phyloP scores from a whole-genome alignment of 2,329 filamentous ascomycete genomes.

The Aureobasidium musti region DNA sequence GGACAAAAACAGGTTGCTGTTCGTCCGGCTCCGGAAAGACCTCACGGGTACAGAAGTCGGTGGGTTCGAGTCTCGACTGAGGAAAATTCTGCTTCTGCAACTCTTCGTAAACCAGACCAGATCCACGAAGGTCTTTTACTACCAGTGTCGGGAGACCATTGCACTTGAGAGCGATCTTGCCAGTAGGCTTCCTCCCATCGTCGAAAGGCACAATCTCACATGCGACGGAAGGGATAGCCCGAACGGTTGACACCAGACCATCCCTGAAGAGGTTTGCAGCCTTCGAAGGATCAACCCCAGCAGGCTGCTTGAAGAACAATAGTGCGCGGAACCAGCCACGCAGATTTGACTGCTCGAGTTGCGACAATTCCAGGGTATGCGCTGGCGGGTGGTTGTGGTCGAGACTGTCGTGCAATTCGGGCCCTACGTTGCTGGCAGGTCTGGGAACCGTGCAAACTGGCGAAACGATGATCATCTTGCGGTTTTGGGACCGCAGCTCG shows the following conservation, averaged over 20 bases:
- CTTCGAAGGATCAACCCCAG: background rate
- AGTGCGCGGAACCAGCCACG: background rate
- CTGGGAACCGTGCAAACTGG: background rate
- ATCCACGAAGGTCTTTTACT: background rate
- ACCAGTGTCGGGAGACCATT: background rate
- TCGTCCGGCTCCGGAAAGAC: background rate
- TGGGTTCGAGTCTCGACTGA: slow-evolving; percentile 6
- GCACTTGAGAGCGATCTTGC: slow-evolving; percentile 11
- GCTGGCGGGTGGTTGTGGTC: background rate
- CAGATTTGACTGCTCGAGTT: slow-evolving; percentile 8
- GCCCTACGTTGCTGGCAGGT: background rate
- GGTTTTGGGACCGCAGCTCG: no score
- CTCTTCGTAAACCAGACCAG: background rate
- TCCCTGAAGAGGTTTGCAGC: no score
- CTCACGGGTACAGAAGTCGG: background rate
- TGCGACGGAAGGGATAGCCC: slow-evolving; percentile 1
- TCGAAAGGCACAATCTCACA: slow-evolving; percentile 15
- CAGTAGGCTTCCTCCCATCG: slow-evolving; percentile 7
- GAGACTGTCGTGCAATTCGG: background rate
- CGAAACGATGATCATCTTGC: no score
- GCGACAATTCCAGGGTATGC: background rate
- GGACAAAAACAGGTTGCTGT: background rate
- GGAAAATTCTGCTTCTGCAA: slow-evolving; percentile 11
- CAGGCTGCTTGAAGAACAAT: background rate
- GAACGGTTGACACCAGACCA: background rate